Base-by-base conservation (phyloP, 148 eudicot species). In the Chenopodium quinoa region DNA sequence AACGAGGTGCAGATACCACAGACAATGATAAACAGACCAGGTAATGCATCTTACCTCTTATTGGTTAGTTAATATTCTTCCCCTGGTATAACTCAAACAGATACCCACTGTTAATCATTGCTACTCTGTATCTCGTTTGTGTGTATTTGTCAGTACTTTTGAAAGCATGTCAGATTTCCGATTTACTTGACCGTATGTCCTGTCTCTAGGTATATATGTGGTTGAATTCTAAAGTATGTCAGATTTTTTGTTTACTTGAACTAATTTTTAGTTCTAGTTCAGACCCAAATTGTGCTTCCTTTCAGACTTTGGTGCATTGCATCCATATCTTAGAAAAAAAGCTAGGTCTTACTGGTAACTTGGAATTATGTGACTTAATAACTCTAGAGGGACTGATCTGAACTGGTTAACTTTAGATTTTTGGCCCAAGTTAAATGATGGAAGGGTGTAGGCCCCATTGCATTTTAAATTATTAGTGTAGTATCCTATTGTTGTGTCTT, bases 11-110 rank as follows among this genome's bases (percentile, higher is more conserved):
- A 44, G 99, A 96, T 83, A 96, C 98, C 4, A 94, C 98, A 20
- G 99, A 96, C 80, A 96, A 96, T 86, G 99, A 96, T 86, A 94
- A 92, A 92, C 99, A 94, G 83, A 96, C 99, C 16, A 92, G 98
- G 99, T 93, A 88, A 70, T 16, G 4, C 32, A 48, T 48, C 2
- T 40, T 40, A 40, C 44, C 44, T 40, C 44, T 40, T 40, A 40
- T 40, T 40, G 44, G 5, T 40, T 40, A 40, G 44, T 40, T 40
- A 27, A 27, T 27, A 40, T 40, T 40, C 44, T 48, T 48, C 13
- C 52, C 52, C 13, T 48, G 2, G 52, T 48, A 48, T 48, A 11
- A 11, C 2, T 48, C 52, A 48, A 10, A 48, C 2, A 9, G 52
- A 10, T 11, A 10, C 52, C 52, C 52, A 10, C 52, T 9, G 13